Base-by-base conservation (phyloP, 2,329 filamentous ascomycete genomes). In the Boeremia lycopersici region DNA sequence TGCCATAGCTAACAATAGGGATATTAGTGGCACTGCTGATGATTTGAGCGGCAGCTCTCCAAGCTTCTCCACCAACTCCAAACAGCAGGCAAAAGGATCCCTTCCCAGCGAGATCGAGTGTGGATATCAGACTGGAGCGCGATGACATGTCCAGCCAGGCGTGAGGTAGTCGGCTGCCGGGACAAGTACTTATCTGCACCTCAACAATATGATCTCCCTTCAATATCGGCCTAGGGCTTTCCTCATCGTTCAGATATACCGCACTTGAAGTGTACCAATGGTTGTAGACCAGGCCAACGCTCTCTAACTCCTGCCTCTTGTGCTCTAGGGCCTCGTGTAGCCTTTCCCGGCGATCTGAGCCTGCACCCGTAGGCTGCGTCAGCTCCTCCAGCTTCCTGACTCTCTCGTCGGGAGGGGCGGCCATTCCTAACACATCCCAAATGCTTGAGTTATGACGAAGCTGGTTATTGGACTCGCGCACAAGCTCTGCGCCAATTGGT, bases 111-210 rank as follows among this genome's bases (percentile, higher is more conserved):
- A 88, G 70, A 66, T 88, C 86, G 40, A 84, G 80, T 0, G 84
- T 87, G 1, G 84, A 86, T 15, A 83, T 71, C 12, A 73, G 72
- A 47, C 77, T 65, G 9, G 72, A 71, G 0, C 84, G 80, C 10
- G 76, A 62, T 6, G 74, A 62, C 17, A 76, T 77, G 70, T 85
- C 83, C 13, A 88, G 72, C 86, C 86, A 88, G 0, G 78, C 85
- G 68, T 89, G 86, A 5, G 86, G 86, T 19, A 88, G 70, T 2
- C 85, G 76, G 28, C 77, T 76, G 7, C 86, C 86, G 0, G 86
- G 86, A 61, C 81, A 85, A 2, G 86, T 87, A 44, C 70, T 79
- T 33, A 77, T 74, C 30, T 76, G 69, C 58, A 82, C 74, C 34
- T 79, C 64, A 11, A 79, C 63, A 5, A 81, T 74, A 0, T 73